Evolutionary conservation across 208 protist species (phyloP).

Genomic region (Trypanosoma cruzi): DNA sequence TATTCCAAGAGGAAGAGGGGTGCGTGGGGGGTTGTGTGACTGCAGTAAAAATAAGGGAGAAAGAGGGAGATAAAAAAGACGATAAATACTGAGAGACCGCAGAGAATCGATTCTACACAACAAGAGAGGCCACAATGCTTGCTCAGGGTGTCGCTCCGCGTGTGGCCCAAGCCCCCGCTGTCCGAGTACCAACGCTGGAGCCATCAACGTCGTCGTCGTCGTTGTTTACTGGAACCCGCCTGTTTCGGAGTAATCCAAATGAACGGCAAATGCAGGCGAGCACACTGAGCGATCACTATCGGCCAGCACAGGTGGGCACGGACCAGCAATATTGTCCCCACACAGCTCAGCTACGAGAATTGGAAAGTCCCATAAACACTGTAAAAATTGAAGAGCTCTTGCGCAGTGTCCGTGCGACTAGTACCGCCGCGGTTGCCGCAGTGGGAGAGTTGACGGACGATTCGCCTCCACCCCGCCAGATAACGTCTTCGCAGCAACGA

Average conservation of each 20-base stretch:
- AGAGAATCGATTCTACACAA: neutral
- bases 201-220: conserved; percentile 4
- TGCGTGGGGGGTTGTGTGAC: neutral
- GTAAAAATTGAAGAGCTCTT: conserved; percentile 16
- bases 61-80: neutral
- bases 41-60: neutral
- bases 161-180: conserved; percentile 12
- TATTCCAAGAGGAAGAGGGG: neutral
- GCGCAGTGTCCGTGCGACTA: conserved; percentile 1
- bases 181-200: conserved; percentile 29
- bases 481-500: conserved; percentile 2
- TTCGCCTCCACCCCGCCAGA: conserved; percentile 2
- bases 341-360: neutral
- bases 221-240: neutral
- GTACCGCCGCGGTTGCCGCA: neutral
- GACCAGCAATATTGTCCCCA: neutral
- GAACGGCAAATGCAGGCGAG: neutral
- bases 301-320: neutral
- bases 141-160: neutral
- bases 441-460: neutral
- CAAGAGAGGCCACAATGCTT: conserved; percentile 4
- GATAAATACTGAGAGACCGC: neutral
- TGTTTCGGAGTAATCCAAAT: conserved; percentile 3
- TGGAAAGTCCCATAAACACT: neutral
- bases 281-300: conserved; percentile 26